Evolutionary conservation across 1,284 basidiomycete species (phyloP).

Genomic region (Cryptococcus sp.): DNA sequence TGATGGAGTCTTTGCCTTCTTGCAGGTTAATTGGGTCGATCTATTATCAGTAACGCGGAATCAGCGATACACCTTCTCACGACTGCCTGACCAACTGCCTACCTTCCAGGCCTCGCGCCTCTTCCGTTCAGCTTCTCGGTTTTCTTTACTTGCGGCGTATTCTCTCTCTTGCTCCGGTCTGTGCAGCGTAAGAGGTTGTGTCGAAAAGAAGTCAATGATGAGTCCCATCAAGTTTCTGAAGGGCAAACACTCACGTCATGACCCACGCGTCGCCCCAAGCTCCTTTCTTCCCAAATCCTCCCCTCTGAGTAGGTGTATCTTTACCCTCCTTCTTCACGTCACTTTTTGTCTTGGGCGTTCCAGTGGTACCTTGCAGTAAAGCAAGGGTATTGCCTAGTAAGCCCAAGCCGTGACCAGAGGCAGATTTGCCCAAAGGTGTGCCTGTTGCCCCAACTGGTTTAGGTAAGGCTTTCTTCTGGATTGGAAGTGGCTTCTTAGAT

Average conservation of each 20-base stretch:
- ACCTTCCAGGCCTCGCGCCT: slow-evolving; percentile 2
- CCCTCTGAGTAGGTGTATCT: background rate
- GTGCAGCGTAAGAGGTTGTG: background rate
- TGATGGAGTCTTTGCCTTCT: slow-evolving; percentile 7
- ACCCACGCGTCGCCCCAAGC: slow-evolving; percentile 5
- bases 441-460: background rate
- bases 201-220: background rate
- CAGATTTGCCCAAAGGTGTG: background rate
- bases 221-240: background rate
- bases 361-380: background rate
- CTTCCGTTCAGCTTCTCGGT: slow-evolving; percentile 5
- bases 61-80: background rate
- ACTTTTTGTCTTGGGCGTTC: background rate
- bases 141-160: background rate
- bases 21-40: slow-evolving; percentile 5
- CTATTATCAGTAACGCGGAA: background rate
- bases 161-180: slow-evolving; percentile 1
- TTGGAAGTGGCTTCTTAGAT: background rate
- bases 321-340: slow-evolving; percentile 1
- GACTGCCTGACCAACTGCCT: background rate
- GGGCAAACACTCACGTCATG: background rate
- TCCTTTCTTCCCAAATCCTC: background rate
- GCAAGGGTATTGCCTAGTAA: background rate
- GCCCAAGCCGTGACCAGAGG: background rate
- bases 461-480: background rate